Evolutionary conservation across 768 basidiomycete genomes (phyloP).

Genomic region (Lactifluus rugatus): DNA sequence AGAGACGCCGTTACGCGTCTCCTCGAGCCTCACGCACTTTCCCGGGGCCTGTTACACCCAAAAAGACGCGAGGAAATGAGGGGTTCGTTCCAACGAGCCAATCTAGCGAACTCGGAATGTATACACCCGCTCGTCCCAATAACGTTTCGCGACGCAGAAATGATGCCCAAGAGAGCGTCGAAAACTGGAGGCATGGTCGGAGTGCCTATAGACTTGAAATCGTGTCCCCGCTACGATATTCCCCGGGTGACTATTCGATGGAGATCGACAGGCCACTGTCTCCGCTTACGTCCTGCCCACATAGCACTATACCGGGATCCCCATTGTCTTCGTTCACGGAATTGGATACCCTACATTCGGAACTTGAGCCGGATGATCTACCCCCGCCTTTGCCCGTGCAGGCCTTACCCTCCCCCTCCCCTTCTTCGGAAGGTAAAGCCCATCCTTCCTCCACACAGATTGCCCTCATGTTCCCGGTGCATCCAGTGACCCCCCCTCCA

Average conservation of each 20-base stretch:
- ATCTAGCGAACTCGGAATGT: constrained; percentile 11
- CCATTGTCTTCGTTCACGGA: constrained; percentile 8
- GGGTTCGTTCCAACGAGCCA: constrained; percentile 14
- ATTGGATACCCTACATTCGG: neutral
- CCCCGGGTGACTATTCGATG: constrained; percentile 7
- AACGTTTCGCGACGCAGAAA: neutral
- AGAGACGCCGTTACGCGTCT: neutral
- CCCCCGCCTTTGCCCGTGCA: neutral
- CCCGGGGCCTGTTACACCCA: constrained; percentile 3
- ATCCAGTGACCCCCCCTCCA: constrained; percentile 23
- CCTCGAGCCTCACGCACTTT: neutral
- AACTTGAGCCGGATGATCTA: neutral
- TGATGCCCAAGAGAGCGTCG: constrained; percentile 6
- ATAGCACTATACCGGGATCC: neutral
- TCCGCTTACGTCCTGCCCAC: constrained; percentile 9
- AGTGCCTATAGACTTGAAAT: constrained; percentile 2
- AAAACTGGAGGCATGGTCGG: constrained; percentile 13
- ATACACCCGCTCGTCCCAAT: constrained; percentile 5
- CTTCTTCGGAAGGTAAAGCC: constrained; percentile 1
- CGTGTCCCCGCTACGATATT: neutral
- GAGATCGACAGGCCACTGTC: constrained; percentile 7
- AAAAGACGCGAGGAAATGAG: neutral
- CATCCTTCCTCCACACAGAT: neutral
- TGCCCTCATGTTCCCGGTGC: constrained; percentile 12
- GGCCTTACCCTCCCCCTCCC: constrained; percentile 1